A percentile compares a stretch with the other conserved stretches of the same genome.
phyloP scores from a whole-genome alignment of 108 stramenopile species.

The Skeletonema tropicum region DNA sequence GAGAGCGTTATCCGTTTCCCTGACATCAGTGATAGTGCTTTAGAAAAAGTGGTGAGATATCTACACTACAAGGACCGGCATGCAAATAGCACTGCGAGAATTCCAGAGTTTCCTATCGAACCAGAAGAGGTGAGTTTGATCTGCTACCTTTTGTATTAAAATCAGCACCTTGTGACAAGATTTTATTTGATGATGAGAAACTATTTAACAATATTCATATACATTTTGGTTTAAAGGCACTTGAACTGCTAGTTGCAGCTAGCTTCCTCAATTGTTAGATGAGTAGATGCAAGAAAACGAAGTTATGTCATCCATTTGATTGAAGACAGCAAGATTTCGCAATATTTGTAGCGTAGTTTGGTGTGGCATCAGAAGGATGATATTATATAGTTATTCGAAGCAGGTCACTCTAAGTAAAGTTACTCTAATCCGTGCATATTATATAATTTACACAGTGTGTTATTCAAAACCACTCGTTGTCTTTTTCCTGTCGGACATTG shows the following conservation, averaged over 20 bases:
- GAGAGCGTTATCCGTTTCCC: constrained; percentile 85
- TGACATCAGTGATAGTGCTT: constrained; percentile 66
- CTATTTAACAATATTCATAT: too few relatives aligned
- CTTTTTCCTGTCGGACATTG: constrained; percentile 46
- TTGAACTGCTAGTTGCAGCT: constrained; percentile 85
- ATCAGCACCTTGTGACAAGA: not conserved
- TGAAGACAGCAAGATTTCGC: not conserved
- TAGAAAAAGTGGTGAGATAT: constrained; percentile 84
- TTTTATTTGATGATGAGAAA: too few relatives aligned
- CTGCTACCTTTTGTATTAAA: not conserved
- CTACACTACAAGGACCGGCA: constrained; percentile 81
- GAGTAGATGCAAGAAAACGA: not conserved
- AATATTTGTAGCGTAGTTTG: not conserved
- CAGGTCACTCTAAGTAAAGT: not conserved
- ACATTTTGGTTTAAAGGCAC: constrained; percentile 37
- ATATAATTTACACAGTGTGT: not conserved
- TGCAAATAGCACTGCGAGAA: constrained; percentile 57
- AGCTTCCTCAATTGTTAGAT: constrained; percentile 80
- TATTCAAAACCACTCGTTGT: constrained; percentile 55
- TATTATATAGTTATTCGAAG: too few relatives aligned
- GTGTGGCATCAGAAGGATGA: too few relatives aligned
- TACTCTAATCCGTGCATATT: not conserved
- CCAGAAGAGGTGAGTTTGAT: constrained; percentile 64
- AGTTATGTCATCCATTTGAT: not conserved
- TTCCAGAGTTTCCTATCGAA: constrained; percentile 87